Percentiles rank a stretch among this genome's conserved stretches.
phyloP scores from a whole-genome alignment of 768 basidiomycete species.

The Pleurotus cornucopiae region DNA sequence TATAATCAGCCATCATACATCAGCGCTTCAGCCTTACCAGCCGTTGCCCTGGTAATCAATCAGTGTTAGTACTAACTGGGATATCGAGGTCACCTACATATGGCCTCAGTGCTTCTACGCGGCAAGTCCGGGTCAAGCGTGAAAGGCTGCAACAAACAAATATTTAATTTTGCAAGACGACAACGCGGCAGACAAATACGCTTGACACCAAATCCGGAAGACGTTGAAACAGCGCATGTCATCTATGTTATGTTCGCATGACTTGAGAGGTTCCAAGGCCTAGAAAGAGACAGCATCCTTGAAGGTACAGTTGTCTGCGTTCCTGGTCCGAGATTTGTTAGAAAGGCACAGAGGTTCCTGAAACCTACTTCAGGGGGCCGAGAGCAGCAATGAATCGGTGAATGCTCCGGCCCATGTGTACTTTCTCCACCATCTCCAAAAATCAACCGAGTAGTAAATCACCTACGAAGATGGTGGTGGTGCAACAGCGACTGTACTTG shows the following conservation, averaged over 20 bases:
- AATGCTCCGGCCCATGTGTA: too few relatives aligned
- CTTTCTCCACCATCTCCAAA: too few relatives aligned
- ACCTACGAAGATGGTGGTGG: too few relatives aligned
- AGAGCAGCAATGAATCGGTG: not conserved
- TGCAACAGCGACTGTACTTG: too few relatives aligned
- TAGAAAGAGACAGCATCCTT: not conserved
- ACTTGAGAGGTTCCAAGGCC: not conserved
- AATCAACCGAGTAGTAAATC: too few relatives aligned
- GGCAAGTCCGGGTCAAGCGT: too few relatives aligned
- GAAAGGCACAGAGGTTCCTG: not conserved
- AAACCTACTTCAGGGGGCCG: not conserved
- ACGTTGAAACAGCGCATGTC: constrained; percentile 1
- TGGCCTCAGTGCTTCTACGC: too few relatives aligned
- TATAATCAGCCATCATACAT: not conserved
- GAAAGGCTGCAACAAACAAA: too few relatives aligned
- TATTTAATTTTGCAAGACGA: too few relatives aligned
- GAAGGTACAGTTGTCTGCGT: not conserved
- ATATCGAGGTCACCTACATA: not conserved
- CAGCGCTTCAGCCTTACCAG: not conserved
- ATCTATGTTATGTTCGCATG: constrained; percentile 1
- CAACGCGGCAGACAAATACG: too few relatives aligned
- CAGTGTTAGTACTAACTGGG: constrained; percentile 5
- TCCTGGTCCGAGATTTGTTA: not conserved
- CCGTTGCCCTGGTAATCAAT: constrained; percentile 8
- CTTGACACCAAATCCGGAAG: constrained; percentile 1